Evolutionary conservation across 1,284 basidiomycete genomes (phyloP), one percentile per base, ranked within the genome.

Genomic region (Cystobasidium slooffiae): DNA sequence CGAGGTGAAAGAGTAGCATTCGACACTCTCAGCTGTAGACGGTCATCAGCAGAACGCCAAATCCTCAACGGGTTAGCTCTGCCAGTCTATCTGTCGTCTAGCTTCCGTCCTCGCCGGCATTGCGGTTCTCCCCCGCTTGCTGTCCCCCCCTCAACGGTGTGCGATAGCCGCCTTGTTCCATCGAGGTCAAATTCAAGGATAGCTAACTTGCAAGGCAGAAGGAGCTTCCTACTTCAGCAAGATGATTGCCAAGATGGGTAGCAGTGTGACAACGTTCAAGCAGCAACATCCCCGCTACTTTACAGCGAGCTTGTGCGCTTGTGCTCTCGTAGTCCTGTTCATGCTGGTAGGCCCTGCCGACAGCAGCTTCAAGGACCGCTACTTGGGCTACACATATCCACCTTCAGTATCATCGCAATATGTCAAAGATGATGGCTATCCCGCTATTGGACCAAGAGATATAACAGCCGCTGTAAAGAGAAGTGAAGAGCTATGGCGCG

Each of bases 401-500:
- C 69, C 69, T 63, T 51, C 58, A n/a, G 56, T 59, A 20, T 51
- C 61, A n/a, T 51, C 43, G 20, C 37, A 61, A 31, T 47, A 53
- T 10, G 49, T 51, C 39, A 43, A 58, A 46, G 56, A 55, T 39
- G 43, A 66, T 47, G 62, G 37, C 52, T 73, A 73, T 66, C 70
- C 70, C 12, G 70, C 70, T 10, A 58, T 73, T 22, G 70, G 70
- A 9, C 70, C 70, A 7, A 22, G 70, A 37, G 62, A 73, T 47
- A 61, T 73, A 14, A 66, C 49, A 24, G 62, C 47, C 22, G 70
- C 70, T 6, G 68, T 75, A 12, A 49, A 37, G 20, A 41, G 67
- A 9, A 68, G 58, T 22, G 74, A 75, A 44, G 46, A 70, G 62
- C 44, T 75, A 24, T 75, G 67, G 68, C 61, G 31, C n/a, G 53